Conservation (phyloP, 441 rosid species). For the Rhodomyrtus psidioides region DNA sequence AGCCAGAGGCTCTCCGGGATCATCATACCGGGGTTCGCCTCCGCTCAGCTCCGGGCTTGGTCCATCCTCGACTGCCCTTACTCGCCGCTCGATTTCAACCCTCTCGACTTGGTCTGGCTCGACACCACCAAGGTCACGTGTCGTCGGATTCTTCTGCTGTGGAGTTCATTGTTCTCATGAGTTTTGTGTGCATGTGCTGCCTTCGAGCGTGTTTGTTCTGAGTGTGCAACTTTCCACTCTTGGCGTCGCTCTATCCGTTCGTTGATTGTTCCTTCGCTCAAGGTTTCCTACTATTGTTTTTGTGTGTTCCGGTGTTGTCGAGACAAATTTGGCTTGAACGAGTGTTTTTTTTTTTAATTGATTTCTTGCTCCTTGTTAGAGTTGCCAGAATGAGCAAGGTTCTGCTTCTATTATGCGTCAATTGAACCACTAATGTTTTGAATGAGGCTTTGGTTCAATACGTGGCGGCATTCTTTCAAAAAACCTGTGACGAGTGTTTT, state of each 20-base stretch:
- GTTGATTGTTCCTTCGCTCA: neutral
- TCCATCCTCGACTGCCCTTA: slow-evolving; percentile 96
- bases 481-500: neutral
- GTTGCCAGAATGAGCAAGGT: neutral
- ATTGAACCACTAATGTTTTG: neutral
- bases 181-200: neutral
- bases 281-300: neutral
- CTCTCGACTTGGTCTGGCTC: slow-evolving; percentile 97
- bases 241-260: neutral
- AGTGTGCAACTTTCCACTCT: neutral
- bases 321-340: neutral
- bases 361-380: neutral
- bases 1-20: slow-evolving; percentile 68
- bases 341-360: neutral
- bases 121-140: slow-evolving; percentile 76
- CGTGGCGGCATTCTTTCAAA: neutral
- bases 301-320: neutral
- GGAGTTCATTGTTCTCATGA: neutral
- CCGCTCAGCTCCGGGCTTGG: slow-evolving; percentile 98
- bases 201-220: neutral
- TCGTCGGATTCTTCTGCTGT: neutral
- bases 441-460: neutral
- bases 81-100: slow-evolving; percentile 96
- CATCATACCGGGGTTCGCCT: slow-evolving; percentile 96
- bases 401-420: neutral